Base-by-base conservation (phyloP, 1,139 yeast species). In the Suhomyces chickasaworum region DNA sequence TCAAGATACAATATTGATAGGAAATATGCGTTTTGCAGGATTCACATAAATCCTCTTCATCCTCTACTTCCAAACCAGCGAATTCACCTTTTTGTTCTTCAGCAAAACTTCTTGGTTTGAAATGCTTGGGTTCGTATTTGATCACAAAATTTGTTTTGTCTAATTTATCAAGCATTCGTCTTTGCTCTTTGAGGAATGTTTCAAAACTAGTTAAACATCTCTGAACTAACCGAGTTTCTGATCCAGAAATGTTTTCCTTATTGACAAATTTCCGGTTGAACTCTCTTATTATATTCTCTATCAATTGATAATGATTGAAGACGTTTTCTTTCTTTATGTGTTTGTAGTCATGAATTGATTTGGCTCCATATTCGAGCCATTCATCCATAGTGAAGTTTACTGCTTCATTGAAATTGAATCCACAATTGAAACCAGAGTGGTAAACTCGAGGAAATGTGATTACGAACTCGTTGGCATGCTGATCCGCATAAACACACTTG, bases 401-500 rank as follows among this genome's bases (percentile, higher is more conserved):
- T 2, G 93, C 90, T 58, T 86, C 95, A 50, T 88, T 88, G 50
- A 86, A 77, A 59, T 86, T 86, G 59, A 80, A 85, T 0, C 93
- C 95, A 51, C 84, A 76, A 58, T 86, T 86, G 64, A 86, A 86
- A 0, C 95, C 95, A 2, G 91, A 84, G 64, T 86, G 95, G 58
- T 86, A 86, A 18, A 87, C 91, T 53, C 84, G 74, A 0, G 95
- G 95, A 57, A 80, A 86, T 0, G 95, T 86, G 3, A 86, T 69
- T 6, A 86, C 80, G 60, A 82, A 85, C 58, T 86, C 93, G 44
- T 91, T 91, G 0, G 96, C 88, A 16, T 81, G 71, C 61, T 91
- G 99, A 53, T 89, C 83, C 0, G 89, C 87, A 49, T 82, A 86
- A 54, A 75, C 86, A 52, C 86, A 81, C 10, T 75, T 73, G 6